Evolutionary conservation across 352 stramenopile species (phyloP).

Genomic region (Pythium aquatile): DNA sequence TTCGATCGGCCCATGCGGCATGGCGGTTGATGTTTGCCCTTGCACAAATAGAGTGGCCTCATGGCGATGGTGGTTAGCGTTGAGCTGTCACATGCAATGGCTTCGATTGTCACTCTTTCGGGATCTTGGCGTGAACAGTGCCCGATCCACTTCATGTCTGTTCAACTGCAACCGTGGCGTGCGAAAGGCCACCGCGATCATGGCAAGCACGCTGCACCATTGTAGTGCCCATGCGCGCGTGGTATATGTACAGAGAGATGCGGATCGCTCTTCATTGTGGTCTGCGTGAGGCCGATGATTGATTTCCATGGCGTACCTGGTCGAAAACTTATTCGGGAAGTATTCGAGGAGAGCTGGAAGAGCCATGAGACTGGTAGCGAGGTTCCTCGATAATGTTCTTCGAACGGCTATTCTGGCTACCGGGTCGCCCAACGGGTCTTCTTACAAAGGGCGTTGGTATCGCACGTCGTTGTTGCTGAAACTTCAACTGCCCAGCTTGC

Average conservation of each 20-base stretch:
- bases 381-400: slow-evolving; percentile 7
- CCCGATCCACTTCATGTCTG: neutral
- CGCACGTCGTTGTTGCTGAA: slow-evolving; percentile 9
- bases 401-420: slow-evolving; percentile 13
- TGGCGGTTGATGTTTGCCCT: neutral
- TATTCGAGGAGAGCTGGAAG: neutral
- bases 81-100: neutral
- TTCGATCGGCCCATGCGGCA: neutral
- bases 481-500: slow-evolving; percentile 8
- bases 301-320: slow-evolving; percentile 1
- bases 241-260: neutral
- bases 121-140: neutral
- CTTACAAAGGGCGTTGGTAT: slow-evolving; percentile 1
- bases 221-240: too few relatives aligned
- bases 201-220: neutral
- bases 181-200: neutral
- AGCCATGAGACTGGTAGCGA: slow-evolving; percentile 1
- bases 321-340: slow-evolving; percentile 13
- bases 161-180: neutral
- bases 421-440: neutral
- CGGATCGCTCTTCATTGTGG: neutral
- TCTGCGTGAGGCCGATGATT: neutral
- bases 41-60: neutral
- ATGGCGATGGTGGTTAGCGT: neutral
- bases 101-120: neutral